A percentile compares a stretch with the other conserved stretches of the same genome.
These are phyloP conservation scores for Vinca minor DNA, from an alignment of 257 asterid genomes.

Conservation along the genomic window DNA sequence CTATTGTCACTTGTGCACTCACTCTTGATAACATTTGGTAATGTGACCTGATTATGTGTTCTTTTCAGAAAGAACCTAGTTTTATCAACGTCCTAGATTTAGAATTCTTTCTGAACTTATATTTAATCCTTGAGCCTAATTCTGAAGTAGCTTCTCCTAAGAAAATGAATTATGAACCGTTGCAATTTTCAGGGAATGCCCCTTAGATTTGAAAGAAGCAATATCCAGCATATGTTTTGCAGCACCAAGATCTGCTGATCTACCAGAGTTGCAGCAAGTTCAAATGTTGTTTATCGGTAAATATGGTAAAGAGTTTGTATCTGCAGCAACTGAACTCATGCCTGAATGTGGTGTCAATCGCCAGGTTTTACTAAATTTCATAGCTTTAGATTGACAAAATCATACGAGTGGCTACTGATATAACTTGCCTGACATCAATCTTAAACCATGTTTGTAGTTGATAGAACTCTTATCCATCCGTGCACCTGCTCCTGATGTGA, in stretches of 20 bases:
- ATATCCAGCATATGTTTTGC: slow-evolving; percentile 95
- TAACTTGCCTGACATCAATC: slow-evolving; percentile 2
- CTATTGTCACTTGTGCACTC: no score
- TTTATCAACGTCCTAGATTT: background rate
- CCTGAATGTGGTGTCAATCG: slow-evolving; percentile 98
- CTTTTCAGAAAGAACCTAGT: background rate
- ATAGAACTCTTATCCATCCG: slow-evolving; percentile 77
- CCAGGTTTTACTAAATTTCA: slow-evolving; percentile 43
- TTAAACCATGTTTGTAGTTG: slow-evolving; percentile 36
- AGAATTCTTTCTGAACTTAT: background rate
- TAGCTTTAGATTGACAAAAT: slow-evolving; percentile 5
- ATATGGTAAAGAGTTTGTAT: slow-evolving; percentile 81
- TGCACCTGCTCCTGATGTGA: slow-evolving; percentile 87
- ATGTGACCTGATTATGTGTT: no score
- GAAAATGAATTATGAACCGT: slow-evolving; percentile 2
- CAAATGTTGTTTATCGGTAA: slow-evolving; percentile 70
- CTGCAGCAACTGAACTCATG: slow-evolving; percentile 87
- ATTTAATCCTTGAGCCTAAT: background rate
- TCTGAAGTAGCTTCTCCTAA: slow-evolving; percentile 1
- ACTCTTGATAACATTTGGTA: no score
- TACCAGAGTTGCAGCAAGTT: slow-evolving; percentile 72
- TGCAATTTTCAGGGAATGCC: slow-evolving; percentile 66
- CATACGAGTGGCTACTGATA: background rate
- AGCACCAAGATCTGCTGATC: slow-evolving; percentile 97
- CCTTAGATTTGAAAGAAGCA: slow-evolving; percentile 93